phyloP scores from a whole-genome alignment of 306 rosid species.

The Abrus precatorius region DNA sequence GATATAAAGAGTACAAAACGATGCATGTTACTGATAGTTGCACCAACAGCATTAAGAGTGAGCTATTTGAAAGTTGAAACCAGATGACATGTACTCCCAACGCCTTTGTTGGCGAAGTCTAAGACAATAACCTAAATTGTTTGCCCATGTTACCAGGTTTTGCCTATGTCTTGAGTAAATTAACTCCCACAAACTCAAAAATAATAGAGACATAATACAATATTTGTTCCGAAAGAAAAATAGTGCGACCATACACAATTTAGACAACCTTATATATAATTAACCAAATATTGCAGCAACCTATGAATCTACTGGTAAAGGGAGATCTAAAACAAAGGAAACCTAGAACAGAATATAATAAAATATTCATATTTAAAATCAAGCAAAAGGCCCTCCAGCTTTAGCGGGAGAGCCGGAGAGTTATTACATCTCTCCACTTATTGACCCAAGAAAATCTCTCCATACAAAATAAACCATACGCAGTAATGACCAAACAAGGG shows the following conservation, averaged over 20 bases:
- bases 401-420: not conserved
- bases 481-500: not conserved
- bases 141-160: not conserved
- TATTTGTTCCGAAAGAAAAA: not conserved
- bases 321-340: not conserved
- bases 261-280: constrained; percentile 3
- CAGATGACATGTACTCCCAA: not conserved
- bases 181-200: not conserved
- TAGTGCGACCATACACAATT: not conserved
- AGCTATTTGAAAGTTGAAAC: too few species aligned
- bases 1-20: too few species aligned
- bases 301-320: not conserved
- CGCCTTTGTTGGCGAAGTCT: not conserved
- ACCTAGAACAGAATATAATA: not conserved
- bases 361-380: not conserved
- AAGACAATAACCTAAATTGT: not conserved
- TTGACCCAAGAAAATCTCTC: too few species aligned
- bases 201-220: not conserved
- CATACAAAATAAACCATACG: not conserved
- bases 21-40: too few species aligned
- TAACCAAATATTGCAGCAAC: constrained; percentile 6
- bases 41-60: too few species aligned
- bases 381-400: not conserved
- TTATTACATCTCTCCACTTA: not conserved
- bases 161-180: not conserved